Base-by-base conservation (phyloP, 2,329 filamentous ascomycete species). In the Niveomyces coronatus region DNA sequence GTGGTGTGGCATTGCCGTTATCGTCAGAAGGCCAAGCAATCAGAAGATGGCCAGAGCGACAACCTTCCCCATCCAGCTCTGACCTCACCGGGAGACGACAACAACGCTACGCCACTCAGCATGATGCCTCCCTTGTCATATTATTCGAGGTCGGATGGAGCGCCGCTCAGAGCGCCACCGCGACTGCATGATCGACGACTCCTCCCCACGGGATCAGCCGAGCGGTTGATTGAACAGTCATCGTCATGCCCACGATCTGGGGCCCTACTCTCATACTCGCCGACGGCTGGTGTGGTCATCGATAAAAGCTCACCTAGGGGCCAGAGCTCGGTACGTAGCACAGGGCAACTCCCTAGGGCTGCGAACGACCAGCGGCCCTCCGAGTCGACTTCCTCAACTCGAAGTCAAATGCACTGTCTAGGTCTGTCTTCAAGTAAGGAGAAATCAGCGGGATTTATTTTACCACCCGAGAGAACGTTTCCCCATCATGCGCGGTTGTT, bases 171-270 rank as follows among this genome's bases (percentile, higher is more conserved):
- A 1, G 68, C 70, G 1, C 70, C 70, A 0, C 61, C 62, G 2
- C 62, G 67, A 14, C 60, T 74, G 2, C 58, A 63, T 36, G 67
- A 71, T 35, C 61, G 68, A 5, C 62, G 53, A 24, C 57, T 66
- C 33, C 58, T 72, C 14, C 55, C 63, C 2, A 54, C 60, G 3
- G 20, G 28, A 7, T 36, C 39, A 14, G 17, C 28, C 2, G 32
- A 41, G 22, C 16, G 15, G 5, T 30, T 36, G 4, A n/a, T 36
- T 15, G 39, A 41, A 9, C 31, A 28, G 5, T 14, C 18, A 3
- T 16, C 28, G 5, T 41, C 39, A 11, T 16, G 33, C 7, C 10
- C 37, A 11, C 33, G 29, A 5, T 34, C 35, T 5, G 39, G 39
- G 3, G 36, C 37, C 10, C 39, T 36, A 11, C 33, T 41, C 11